Conservation (phyloP, 257 asterid species). For the Striga asiatica region DNA sequence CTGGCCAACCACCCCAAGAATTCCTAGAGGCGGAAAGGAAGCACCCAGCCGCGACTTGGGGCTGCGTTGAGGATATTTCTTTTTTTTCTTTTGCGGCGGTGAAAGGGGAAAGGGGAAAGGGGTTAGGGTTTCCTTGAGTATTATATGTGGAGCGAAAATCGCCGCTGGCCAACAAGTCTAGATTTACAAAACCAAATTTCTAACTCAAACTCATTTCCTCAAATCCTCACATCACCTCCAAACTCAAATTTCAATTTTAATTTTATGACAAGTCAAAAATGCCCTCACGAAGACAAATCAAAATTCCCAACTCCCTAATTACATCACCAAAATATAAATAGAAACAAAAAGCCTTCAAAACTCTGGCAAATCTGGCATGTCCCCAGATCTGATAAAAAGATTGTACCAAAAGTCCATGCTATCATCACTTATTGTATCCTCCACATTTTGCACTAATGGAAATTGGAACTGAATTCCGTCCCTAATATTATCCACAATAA, state of each 20-base stretch:
- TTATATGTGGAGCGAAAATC: too few species aligned
- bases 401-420: constrained; percentile 79
- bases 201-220: background rate
- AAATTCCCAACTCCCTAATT: constrained; percentile 16
- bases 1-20: too few species aligned
- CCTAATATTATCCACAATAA: background rate
- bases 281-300: background rate
- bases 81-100: too few species aligned
- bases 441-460: constrained; percentile 20
- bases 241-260: background rate
- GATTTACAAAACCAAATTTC: constrained; percentile 19
- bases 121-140: too few species aligned
- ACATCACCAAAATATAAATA: constrained; percentile 3
- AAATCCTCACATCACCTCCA: background rate
- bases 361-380: constrained; percentile 54
- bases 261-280: constrained; percentile 11
- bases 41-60: too few species aligned
- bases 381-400: constrained; percentile 54
- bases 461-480: background rate
- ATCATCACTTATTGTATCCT: constrained; percentile 26
- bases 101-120: too few species aligned
- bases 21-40: too few species aligned
- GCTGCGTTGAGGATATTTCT: too few species aligned
- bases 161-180: too few species aligned
- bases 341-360: constrained; percentile 29